Evolutionary conservation across 768 basidiomycete genomes (phyloP).

Genomic region (Tulasnella calospora): DNA sequence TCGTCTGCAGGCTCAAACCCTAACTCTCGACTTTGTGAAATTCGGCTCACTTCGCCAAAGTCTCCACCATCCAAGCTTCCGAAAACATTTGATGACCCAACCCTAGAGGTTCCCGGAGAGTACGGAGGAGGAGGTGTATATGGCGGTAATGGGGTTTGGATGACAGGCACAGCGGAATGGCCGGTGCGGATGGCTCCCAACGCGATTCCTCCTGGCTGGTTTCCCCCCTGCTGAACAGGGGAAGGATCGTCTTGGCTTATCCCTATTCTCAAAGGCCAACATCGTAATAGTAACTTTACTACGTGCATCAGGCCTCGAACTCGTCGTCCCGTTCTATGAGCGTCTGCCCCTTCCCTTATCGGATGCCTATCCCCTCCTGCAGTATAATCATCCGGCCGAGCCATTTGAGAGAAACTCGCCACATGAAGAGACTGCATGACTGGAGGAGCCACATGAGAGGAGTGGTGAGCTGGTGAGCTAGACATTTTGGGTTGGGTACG

Average conservation of each 20-base stretch:
- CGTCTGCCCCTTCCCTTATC: background rate
- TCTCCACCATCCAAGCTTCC: background rate
- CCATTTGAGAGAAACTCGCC: background rate
- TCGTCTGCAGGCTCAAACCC: background rate
- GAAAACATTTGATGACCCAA: background rate
- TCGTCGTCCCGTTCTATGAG: background rate
- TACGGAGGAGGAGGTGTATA: background rate
- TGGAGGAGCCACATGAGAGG: background rate
- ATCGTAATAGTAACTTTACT: background rate
- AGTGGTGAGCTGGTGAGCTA: background rate
- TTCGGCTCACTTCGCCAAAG: background rate
- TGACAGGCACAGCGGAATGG: background rate
- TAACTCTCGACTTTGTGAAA: background rate
- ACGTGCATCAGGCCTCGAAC: background rate
- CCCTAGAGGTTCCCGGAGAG: background rate
- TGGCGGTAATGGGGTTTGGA: background rate
- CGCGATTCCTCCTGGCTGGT: background rate
- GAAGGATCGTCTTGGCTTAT: background rate
- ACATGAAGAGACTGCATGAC: background rate
- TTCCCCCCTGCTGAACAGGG: background rate
- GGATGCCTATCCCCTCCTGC: background rate
- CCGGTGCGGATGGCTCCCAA: background rate
- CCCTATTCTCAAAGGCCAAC: background rate
- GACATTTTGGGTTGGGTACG: background rate
- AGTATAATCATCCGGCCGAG: background rate